Evolutionary conservation across 495 filamentous ascomycete genomes (phyloP), one percentile per base, ranked within the genome.

Genomic region (Thermothielavioides terrestris): DNA sequence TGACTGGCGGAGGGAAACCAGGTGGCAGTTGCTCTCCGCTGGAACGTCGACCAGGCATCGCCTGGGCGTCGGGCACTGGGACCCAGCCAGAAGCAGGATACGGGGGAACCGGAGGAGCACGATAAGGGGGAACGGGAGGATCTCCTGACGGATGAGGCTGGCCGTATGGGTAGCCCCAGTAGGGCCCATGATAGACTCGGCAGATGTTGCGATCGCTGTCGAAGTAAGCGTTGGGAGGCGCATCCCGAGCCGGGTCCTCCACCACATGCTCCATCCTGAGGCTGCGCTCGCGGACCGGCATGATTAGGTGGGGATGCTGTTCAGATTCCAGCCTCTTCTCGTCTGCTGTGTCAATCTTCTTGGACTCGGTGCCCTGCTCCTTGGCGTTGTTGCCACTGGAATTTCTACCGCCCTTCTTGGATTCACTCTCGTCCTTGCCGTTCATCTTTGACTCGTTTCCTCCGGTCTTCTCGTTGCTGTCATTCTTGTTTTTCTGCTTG

Each of bases 161-260:
- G 1, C 61, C 63, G 12, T 58, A 57, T 20, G 67, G 65, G 54
- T 71, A 73, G 38, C 74, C 75, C 48, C 71, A 77, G 21, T 60
- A 44, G 1, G 67, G 67, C 0, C 74, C 74, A 48, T 78, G 73
- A 43, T 76, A 78, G 37, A 77, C 69, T 3, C 71, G 68, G 45
- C 69, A 65, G 17, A 69, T 39, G 10, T 67, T 64, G 25, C 58
- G 62, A 11, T 61, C 54, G 20, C 56, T 46, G 50, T 77, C 73
- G 42, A 70, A 68, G 58, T 74, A 78, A 20, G 75, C 69, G 52
- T 78, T 78, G 17, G 75, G 75, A 1, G 61, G 64, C 17, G 72
- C 70, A 48, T 75, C 72, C 1, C 58, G 42, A n/a, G 58, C 47
- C 0, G 55, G 51, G 21, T 63, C 59, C 31, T 75, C 67, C 6